These are phyloP conservation scores for Colletotrichum sidae DNA, from an alignment of 2,329 filamentous ascomycete species.

Conservation along the genomic window DNA sequence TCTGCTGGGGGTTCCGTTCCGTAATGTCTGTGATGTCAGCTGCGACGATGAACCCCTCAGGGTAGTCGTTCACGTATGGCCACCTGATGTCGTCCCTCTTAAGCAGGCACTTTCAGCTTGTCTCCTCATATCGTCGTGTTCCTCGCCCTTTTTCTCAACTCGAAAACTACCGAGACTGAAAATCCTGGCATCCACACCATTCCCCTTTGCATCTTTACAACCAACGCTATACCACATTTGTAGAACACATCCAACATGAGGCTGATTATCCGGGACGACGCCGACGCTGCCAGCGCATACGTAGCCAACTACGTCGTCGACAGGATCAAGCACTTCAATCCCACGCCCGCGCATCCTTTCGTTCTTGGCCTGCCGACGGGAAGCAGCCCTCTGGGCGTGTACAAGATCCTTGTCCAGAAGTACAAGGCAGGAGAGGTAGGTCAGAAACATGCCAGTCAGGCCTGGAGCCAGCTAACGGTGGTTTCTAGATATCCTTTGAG, in stretches of 20 bases:
- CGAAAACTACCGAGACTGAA: constrained; percentile 1
- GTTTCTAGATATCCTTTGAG: constrained; percentile 78
- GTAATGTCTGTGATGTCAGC: constrained; percentile 35
- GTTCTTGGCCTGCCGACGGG: constrained; percentile 87
- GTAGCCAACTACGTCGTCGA: constrained; percentile 87
- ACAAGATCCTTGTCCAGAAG: constrained; percentile 78
- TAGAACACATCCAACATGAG: constrained; percentile 67
- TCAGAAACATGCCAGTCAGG: too few species aligned
- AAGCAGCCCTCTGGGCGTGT: constrained; percentile 82
- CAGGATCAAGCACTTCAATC: constrained; percentile 81
- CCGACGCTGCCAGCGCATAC: constrained; percentile 76
- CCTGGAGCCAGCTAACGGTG: constrained; percentile 1
- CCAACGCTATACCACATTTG: constrained; percentile 39
- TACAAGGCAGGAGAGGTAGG: constrained; percentile 73
- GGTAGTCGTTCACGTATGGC: constrained; percentile 12
- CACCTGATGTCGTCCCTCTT: constrained; percentile 26
- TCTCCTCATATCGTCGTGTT: not conserved
- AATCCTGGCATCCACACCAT: constrained; percentile 2
- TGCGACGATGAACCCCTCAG: constrained; percentile 24
- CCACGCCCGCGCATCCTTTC: constrained; percentile 79
- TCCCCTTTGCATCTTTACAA: constrained; percentile 15
- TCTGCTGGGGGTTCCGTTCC: constrained; percentile 1
- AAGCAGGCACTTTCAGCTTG: constrained; percentile 23
- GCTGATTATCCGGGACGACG: constrained; percentile 84
- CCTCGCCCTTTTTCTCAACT: constrained; percentile 11